phyloP scores from a whole-genome alignment of 306 rosid species.

The Cicer pinnatifidum region DNA sequence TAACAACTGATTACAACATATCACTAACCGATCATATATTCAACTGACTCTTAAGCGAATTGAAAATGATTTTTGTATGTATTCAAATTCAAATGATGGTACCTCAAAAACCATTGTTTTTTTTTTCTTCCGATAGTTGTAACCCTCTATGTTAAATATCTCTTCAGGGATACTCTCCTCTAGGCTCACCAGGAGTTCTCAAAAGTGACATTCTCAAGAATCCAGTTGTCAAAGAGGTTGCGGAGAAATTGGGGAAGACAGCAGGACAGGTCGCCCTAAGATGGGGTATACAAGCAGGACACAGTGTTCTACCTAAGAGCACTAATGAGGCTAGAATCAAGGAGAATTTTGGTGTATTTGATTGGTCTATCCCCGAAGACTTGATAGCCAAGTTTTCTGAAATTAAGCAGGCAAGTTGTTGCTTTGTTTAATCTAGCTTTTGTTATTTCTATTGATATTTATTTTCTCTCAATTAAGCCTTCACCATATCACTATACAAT shows the following conservation, averaged over 20 bases:
- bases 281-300: slow-evolving; percentile 79
- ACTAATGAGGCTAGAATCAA: slow-evolving; percentile 56
- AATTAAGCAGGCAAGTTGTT: slow-evolving; percentile 59
- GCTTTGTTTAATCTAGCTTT: not conserved
- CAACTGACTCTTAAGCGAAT: not conserved
- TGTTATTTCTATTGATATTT: not conserved
- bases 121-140: not conserved
- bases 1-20: too few relatives aligned
- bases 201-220: slow-evolving; percentile 55
- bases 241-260: slow-evolving; percentile 65
- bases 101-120: not conserved
- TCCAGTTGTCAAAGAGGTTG: slow-evolving; percentile 49
- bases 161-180: slow-evolving; percentile 63
- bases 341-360: slow-evolving; percentile 57
- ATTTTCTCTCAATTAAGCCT: not conserved
- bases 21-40: too few relatives aligned
- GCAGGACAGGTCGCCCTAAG: slow-evolving; percentile 77
- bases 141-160: not conserved
- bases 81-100: slow-evolving; percentile 3
- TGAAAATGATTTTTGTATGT: not conserved
- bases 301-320: slow-evolving; percentile 80
- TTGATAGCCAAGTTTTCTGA: slow-evolving; percentile 51
- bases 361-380: slow-evolving; percentile 69
- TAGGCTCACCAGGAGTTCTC: slow-evolving; percentile 63
- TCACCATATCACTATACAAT: not conserved